Conservation (phyloP, 2,329 filamentous ascomycete genomes). For the Amauroascus niger region DNA sequence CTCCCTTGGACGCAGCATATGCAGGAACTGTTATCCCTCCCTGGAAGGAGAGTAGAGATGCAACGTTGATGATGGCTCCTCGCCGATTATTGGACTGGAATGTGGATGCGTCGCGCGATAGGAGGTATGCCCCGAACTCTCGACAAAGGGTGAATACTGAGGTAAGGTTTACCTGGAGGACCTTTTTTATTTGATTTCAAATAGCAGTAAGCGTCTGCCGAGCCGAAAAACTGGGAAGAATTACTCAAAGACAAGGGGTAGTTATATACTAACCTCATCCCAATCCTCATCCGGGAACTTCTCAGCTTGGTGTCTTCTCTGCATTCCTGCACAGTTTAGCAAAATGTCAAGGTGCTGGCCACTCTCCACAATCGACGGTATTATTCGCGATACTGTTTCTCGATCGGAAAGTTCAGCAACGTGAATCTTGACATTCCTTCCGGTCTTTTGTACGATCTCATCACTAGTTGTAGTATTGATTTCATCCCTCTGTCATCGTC, state of each 20-base stretch:
- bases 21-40: slow-evolving; percentile 82
- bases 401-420: slow-evolving; percentile 37
- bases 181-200: slow-evolving; percentile 27
- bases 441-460: slow-evolving; percentile 31
- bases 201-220: not conserved
- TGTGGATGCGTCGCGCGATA: slow-evolving; percentile 40
- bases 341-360: slow-evolving; percentile 61
- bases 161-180: slow-evolving; percentile 79
- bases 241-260: too few relatives aligned
- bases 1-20: slow-evolving; percentile 78
- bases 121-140: slow-evolving; percentile 71
- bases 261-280: slow-evolving; percentile 50
- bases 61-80: slow-evolving; percentile 72
- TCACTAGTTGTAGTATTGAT: slow-evolving; percentile 39
- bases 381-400: slow-evolving; percentile 33
- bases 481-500: slow-evolving; percentile 42
- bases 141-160: slow-evolving; percentile 70
- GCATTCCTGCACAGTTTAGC: slow-evolving; percentile 79
- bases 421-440: slow-evolving; percentile 36
- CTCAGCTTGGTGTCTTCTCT: slow-evolving; percentile 65
- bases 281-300: slow-evolving; percentile 69
- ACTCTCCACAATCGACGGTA: slow-evolving; percentile 32
- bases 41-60: slow-evolving; percentile 70
- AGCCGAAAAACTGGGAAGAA: too few relatives aligned
- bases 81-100: slow-evolving; percentile 45